Percentiles rank a stretch among this genome's conserved stretches.
Conservation (phyloP, 2,329 filamentous ascomycete genomes). For the Apiospora pterosperma region DNA sequence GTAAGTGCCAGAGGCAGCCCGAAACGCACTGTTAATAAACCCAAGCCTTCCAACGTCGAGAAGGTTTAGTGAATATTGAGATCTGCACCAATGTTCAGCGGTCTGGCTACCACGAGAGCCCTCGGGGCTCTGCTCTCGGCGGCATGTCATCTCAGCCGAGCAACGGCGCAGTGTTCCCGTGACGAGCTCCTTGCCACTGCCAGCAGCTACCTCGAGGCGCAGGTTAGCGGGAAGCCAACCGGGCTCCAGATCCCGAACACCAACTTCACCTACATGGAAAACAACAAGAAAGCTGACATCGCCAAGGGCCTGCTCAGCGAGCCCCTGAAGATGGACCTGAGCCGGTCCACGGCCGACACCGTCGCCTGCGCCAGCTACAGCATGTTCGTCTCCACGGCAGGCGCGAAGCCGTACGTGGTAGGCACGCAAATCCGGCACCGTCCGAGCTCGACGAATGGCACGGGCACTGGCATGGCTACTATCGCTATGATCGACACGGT, state of each 20-base stretch:
- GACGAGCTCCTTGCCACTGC: conserved; percentile 24
- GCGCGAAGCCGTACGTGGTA: conserved; percentile 29
- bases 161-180: conserved; percentile 22
- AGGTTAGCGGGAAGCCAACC: conserved; percentile 18
- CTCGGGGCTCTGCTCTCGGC: background rate
- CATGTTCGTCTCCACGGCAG: conserved; percentile 28
- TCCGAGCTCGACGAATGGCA: background rate
- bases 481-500: conserved; percentile 31
- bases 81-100: background rate
- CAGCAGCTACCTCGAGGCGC: conserved; percentile 23
- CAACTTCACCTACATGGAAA: conserved; percentile 26
- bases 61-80: background rate
- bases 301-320: conserved; percentile 19
- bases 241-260: conserved; percentile 18
- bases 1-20: background rate
- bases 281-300: conserved; percentile 23
- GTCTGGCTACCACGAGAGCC: background rate
- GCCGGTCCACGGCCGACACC: conserved; percentile 23
- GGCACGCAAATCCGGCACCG: conserved; percentile 31
- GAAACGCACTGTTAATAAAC: background rate
- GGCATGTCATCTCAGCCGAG: background rate
- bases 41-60: background rate
- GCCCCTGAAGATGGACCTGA: conserved; percentile 22
- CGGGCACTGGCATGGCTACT: conserved; percentile 10
- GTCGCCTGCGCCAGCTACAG: conserved; percentile 31